Evolutionary conservation across 2,329 filamentous ascomycete species (phyloP), one percentile per base, ranked within the genome.

Genomic region (Achaetomium macrosporum): DNA sequence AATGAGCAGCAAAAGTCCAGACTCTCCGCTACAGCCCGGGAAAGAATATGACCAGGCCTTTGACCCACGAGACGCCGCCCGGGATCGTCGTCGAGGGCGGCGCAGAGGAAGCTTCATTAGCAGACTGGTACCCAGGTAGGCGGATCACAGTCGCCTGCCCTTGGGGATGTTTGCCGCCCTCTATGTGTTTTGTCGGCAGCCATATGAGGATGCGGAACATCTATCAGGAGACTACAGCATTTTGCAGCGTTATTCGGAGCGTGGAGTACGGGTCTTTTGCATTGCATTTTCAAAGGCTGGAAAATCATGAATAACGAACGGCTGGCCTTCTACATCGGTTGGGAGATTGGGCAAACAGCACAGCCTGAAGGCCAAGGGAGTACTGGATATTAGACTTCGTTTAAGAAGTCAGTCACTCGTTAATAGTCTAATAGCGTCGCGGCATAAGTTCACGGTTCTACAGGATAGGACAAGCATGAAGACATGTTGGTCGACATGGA

Each of bases 71-170:
- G 53, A 58, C 36, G 36, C 31, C 3, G 20, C 12, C 12, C 11
- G 42, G 33, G 42, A 39, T 13, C 39, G 44, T 0, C 31, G 56
- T 19, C 19, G 40, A 3, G 37, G 47, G 16, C 51, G 56, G n/a
- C 53, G 48, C 9, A 48, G 37, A 29, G 29, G 51, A 42, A 53
- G 54, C 37, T 50, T 58, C 10, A 37, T 58, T 5, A 36, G 39
- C 39, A 50, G 56, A 40, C 49, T 56, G 20, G 25, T 56, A 20
- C 54, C 54, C 36, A 42, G 47, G 30, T 56, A 58, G 51, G 42
- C 36, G 31, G 20, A 20, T 25, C 37, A 10, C 39, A 31, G 37
- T 37, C 48, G 25, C 25, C 25, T 25, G 25, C 7, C 25, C 25
- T 7, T 25, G 25, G 25, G 25, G 4, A 25, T 25, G 25, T 7